A percentile compares a stretch with the other conserved stretches of the same genome.
Evolutionary conservation across 257 asterid genomes (phyloP).

Genomic region (Forsythia viridissima): DNA sequence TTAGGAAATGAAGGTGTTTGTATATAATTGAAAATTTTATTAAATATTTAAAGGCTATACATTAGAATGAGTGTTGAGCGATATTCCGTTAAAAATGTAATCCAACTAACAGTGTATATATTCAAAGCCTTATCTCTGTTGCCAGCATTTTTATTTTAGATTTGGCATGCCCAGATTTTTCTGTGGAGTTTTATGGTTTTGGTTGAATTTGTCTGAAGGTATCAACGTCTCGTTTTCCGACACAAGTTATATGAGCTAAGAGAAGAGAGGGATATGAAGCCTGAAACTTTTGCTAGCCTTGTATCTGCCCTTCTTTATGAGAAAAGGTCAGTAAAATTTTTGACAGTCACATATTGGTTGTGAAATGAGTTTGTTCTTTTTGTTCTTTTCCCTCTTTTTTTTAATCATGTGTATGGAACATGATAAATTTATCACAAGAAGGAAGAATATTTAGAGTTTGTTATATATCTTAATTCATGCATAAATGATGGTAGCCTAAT

Average conservation of each 20-base stretch:
- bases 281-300: conserved; percentile 96
- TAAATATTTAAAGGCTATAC: background rate
- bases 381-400: background rate
- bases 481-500: background rate
- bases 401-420: background rate
- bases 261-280: conserved; percentile 98
- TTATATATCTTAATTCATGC: background rate
- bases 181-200: conserved; percentile 14
- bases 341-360: background rate
- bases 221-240: conserved; percentile 85
- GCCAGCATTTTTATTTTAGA: background rate
- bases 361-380: background rate
- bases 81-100: background rate
- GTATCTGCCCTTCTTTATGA: conserved; percentile 89
- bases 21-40: background rate
- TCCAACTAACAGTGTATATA: conserved; percentile 1
- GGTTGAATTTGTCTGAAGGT: conserved; percentile 42
- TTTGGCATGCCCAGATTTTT: background rate
- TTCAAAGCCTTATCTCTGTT: conserved; percentile 11
- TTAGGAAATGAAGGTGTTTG: background rate
- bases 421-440: background rate
- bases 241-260: conserved; percentile 85
- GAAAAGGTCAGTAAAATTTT: conserved; percentile 60
- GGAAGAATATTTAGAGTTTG: background rate
- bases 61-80: background rate